Percentiles rank a stretch among this genome's conserved stretches.
phyloP scores from a whole-genome alignment of 352 stramenopile species.

The Phytopythium montanum region DNA sequence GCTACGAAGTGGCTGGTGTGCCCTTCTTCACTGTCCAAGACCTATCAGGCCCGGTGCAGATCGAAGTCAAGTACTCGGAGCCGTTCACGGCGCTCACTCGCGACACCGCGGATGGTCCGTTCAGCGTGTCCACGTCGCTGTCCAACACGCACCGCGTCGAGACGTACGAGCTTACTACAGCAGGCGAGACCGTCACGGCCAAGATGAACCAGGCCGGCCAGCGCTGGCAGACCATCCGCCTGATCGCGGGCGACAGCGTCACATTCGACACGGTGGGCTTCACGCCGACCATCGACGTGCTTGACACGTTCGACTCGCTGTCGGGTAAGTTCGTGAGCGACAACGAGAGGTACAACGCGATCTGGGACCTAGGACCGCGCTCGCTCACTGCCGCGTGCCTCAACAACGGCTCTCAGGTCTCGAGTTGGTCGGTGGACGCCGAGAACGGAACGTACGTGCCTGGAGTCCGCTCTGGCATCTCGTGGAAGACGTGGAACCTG shows the following conservation, averaged over 20 bases:
- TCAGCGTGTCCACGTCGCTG: conserved; percentile 18
- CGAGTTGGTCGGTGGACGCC: conserved; percentile 19
- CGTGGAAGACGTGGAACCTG: conserved; percentile 26
- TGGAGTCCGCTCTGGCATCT: conserved; percentile 20
- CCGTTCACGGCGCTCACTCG: conserved; percentile 19
- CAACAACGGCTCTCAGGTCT: conserved; percentile 19
- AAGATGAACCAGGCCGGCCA: conserved; percentile 22
- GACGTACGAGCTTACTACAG: conserved; percentile 19
- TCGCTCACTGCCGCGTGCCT: conserved; percentile 25
- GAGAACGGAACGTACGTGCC: conserved; percentile 32
- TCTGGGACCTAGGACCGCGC: conserved; percentile 22
- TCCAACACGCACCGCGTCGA: conserved; percentile 25
- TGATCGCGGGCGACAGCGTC: conserved; percentile 20
- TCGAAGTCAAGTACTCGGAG: conserved; percentile 32
- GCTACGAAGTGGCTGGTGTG: conserved; percentile 26
- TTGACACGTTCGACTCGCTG: conserved; percentile 19
- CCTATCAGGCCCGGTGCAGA: conserved; percentile 18
- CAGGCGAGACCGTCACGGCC: conserved; percentile 17
- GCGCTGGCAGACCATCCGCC: conserved; percentile 23
- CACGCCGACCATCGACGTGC: conserved; percentile 21
- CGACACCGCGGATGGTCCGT: conserved; percentile 22
- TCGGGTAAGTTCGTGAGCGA: conserved; percentile 26
- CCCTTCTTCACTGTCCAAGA: conserved; percentile 22
- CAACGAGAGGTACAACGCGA: conserved; percentile 29
- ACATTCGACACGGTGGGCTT: conserved; percentile 24